phyloP scores from a whole-genome alignment of 1,139 yeast genomes.

The Suhomyces choctaworum region DNA sequence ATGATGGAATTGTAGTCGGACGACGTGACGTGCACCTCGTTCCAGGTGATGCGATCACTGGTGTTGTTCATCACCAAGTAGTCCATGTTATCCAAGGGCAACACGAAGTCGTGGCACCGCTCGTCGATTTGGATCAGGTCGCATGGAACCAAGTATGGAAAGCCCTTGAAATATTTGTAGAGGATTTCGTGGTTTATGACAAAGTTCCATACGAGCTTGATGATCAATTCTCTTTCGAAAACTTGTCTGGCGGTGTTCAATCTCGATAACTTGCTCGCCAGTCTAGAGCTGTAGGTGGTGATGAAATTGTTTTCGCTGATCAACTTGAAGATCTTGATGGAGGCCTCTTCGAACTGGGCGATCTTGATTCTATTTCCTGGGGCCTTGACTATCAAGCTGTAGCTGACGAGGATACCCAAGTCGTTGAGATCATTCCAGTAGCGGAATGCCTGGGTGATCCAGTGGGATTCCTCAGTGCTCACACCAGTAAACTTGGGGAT shows the following conservation, averaged over 20 bases:
- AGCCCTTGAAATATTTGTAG: constrained; percentile 38
- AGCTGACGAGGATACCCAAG: constrained; percentile 26
- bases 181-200: constrained; percentile 33
- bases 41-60: constrained; percentile 6
- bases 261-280: constrained; percentile 2
- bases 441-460: constrained; percentile 39
- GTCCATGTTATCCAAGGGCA: constrained; percentile 11
- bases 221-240: constrained; percentile 35
- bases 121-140: background rate
- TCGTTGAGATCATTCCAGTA: constrained; percentile 37
- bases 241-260: constrained; percentile 27
- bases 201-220: constrained; percentile 45
- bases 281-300: constrained; percentile 18
- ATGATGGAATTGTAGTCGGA: constrained; percentile 8
- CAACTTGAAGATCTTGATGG: constrained; percentile 22
- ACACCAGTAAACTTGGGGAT: constrained; percentile 12
- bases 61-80: constrained; percentile 5
- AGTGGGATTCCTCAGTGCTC: constrained; percentile 34
- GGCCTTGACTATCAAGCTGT: constrained; percentile 21
- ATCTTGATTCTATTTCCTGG: constrained; percentile 16
- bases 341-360: constrained; percentile 10
- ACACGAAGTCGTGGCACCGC: constrained; percentile 6
- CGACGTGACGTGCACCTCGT: constrained; percentile 3
- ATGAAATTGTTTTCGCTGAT: constrained; percentile 28
- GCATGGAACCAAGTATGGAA: constrained; percentile 29